Evolutionary conservation across 305 asterid genomes (phyloP).

Genomic region (Rubia tinctorum): DNA sequence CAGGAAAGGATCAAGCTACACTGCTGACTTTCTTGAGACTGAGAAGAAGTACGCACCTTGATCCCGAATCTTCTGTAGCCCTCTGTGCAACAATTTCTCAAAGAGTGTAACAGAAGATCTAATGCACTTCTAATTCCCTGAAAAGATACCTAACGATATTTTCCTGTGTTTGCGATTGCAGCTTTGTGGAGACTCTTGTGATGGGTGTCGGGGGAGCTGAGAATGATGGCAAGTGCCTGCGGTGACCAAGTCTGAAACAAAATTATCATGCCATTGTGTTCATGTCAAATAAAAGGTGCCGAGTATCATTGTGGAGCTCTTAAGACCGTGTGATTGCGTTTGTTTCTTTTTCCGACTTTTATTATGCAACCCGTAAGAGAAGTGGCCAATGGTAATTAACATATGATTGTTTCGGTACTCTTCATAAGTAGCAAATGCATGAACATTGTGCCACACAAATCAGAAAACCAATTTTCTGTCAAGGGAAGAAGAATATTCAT

Average conservation of each 20-base stretch:
- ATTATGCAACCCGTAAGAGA: background rate
- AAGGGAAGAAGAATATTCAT: background rate
- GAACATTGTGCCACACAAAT: background rate
- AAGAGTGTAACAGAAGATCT: too few species aligned
- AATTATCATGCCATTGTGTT: background rate
- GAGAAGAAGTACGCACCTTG: conserved; percentile 34
- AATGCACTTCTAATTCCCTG: background rate
- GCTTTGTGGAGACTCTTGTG: conserved; percentile 36
- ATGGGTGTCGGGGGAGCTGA: conserved; percentile 26
- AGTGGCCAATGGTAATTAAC: background rate
- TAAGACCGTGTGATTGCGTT: background rate
- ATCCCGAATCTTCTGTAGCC: background rate
- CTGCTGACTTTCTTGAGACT: conserved; percentile 38
- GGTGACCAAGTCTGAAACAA: conserved; percentile 26
- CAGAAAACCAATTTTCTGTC: background rate
- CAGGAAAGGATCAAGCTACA: conserved; percentile 52
- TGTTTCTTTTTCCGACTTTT: conserved; percentile 10
- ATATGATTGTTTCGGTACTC: background rate
- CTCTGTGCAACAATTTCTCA: background rate
- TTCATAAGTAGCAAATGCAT: background rate
- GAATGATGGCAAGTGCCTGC: conserved; percentile 58
- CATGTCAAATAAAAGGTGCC: conserved; percentile 7
- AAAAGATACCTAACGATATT: background rate
- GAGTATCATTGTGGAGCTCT: too few species aligned
- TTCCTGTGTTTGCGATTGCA: conserved; percentile 23